Conservation (phyloP, 768 basidiomycete species). For the Mycena rosella region DNA sequence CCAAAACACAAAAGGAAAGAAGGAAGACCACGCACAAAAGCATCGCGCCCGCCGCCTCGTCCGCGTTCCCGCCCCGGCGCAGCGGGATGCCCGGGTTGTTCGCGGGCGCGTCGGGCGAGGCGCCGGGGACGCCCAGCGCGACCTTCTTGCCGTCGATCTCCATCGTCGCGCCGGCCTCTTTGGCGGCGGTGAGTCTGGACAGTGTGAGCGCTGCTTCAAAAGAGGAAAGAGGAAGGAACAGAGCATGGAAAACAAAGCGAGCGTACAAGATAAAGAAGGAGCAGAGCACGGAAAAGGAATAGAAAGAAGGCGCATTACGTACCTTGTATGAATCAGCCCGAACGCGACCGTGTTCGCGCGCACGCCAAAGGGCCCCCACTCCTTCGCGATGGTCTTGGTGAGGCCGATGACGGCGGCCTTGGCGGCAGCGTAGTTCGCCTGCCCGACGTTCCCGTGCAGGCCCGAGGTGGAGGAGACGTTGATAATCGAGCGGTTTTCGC, state of each 20-base stretch:
- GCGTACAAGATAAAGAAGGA: too few relatives aligned
- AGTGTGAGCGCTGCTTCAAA: too few relatives aligned
- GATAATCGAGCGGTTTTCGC: conserved; percentile 80
- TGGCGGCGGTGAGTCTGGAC: conserved; percentile 82
- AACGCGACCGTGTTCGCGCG: conserved; percentile 87
- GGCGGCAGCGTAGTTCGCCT: conserved; percentile 85
- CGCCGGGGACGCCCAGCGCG: conserved; percentile 81
- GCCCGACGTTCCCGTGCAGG: conserved; percentile 89
- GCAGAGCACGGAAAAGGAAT: background rate
- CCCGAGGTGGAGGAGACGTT: conserved; percentile 89
- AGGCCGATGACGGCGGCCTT: conserved; percentile 84
- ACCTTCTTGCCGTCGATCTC: conserved; percentile 89
- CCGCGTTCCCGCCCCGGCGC: conserved; percentile 72
- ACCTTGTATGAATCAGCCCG: conserved; percentile 84
- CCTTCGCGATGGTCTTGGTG: conserved; percentile 89
- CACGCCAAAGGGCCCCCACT: conserved; percentile 88
- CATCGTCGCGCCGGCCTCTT: conserved; percentile 81
- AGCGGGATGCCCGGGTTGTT: conserved; percentile 69
- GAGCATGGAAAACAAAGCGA: too few relatives aligned
- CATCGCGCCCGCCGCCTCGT: conserved; percentile 82
- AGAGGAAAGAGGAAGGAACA: too few relatives aligned
- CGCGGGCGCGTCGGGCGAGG: conserved; percentile 51
- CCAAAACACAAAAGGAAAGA: too few relatives aligned
- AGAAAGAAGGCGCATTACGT: conserved; percentile 18
- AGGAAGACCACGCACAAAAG: conserved; percentile 90